phyloP scores from a whole-genome alignment of 495 filamentous ascomycete genomes.

The Neurospora terricola region DNA sequence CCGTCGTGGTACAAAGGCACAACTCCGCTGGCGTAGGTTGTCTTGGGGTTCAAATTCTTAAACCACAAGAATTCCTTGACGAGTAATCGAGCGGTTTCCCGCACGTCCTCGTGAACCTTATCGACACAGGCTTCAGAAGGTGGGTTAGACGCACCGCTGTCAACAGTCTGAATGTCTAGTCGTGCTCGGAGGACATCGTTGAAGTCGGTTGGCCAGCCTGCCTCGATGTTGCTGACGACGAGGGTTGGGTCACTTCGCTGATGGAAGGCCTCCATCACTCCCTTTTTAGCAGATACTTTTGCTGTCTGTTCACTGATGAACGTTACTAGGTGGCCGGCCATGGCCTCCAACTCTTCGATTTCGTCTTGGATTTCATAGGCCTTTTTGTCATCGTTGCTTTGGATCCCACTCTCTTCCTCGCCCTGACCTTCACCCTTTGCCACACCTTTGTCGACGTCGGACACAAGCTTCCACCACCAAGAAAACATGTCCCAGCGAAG shows the following conservation, averaged over 20 bases:
- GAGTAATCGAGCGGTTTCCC: neutral
- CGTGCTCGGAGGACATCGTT: conserved; percentile 26
- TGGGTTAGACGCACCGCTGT: neutral
- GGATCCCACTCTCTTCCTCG: no score
- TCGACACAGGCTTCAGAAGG: neutral
- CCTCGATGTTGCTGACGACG: conserved; percentile 29
- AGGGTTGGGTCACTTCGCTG: conserved; percentile 36
- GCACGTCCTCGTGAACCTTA: neutral
- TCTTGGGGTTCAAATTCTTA: neutral
- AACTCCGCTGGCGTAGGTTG: neutral
- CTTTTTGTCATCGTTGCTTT: neutral
- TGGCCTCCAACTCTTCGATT: neutral
- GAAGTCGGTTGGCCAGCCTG: conserved; percentile 39
- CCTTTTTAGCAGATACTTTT: conserved; percentile 4
- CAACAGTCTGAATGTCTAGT: conserved; percentile 18
- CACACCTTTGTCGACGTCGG: neutral
- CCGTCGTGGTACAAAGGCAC: neutral
- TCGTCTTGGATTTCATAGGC: neutral
- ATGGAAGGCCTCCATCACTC: conserved; percentile 17
- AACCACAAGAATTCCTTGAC: neutral
- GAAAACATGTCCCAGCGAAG: conserved; percentile 33
- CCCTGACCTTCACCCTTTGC: no score
- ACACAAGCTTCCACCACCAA: conserved; percentile 29
- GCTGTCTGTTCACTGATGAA: neutral
- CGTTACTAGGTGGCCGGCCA: neutral